phyloP scores from a whole-genome alignment of 768 basidiomycete genomes.

The Lentinula detonsa region DNA sequence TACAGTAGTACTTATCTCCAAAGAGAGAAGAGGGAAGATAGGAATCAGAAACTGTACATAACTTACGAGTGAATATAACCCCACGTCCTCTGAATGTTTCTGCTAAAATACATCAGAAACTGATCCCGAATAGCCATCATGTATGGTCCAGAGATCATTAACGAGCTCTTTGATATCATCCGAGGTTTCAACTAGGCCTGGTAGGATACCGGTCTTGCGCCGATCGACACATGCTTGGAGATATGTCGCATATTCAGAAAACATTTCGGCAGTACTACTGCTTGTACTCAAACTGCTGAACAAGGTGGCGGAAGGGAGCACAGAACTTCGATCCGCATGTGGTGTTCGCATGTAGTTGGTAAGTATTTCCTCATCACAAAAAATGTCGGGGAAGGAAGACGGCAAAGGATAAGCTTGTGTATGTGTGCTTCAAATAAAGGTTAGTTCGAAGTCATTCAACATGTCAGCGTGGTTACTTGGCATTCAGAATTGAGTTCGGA shows the following conservation, averaged over 20 bases:
- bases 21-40: not conserved
- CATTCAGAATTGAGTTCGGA: not conserved
- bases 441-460: not conserved
- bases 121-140: slow-evolving; percentile 27
- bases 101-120: not conserved
- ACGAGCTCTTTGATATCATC: slow-evolving; percentile 56
- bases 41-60: not conserved
- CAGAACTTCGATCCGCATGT: not conserved
- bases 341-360: slow-evolving; percentile 9
- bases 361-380: slow-evolving; percentile 13
- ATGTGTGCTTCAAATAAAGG: slow-evolving; percentile 31
- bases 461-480: not conserved
- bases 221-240: slow-evolving; percentile 38
- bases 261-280: slow-evolving; percentile 31
- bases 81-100: not conserved
- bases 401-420: slow-evolving; percentile 52
- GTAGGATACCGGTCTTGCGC: slow-evolving; percentile 24
- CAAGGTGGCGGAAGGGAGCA: slow-evolving; percentile 15
- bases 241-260: slow-evolving; percentile 48
- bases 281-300: slow-evolving; percentile 34
- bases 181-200: slow-evolving; percentile 29
- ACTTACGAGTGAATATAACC: not conserved
- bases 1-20: not conserved
- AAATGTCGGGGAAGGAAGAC: slow-evolving; percentile 51
- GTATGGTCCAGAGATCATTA: slow-evolving; percentile 55